phyloP scores from a whole-genome alignment of 2,329 filamentous ascomycete genomes.

The Beauveria bassiana region DNA sequence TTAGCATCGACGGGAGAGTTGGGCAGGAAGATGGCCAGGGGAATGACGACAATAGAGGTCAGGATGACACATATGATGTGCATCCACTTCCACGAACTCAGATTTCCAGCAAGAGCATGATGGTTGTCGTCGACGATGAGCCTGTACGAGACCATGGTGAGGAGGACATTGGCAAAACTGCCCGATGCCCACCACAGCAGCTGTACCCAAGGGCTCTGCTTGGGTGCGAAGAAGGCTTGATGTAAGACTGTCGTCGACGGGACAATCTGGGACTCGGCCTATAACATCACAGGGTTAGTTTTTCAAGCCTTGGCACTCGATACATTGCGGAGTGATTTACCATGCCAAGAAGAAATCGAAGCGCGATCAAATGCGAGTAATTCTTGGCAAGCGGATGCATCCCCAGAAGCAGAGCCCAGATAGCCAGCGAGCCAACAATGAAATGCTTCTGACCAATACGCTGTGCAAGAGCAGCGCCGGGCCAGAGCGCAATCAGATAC shows the following conservation, averaged over 20 bases:
- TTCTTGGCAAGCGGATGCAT: slow-evolving; percentile 18
- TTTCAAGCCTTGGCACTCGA: not conserved
- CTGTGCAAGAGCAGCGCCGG: slow-evolving; percentile 17
- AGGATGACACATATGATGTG: slow-evolving; percentile 47
- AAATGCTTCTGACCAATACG: slow-evolving; percentile 19
- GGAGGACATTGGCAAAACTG: slow-evolving; percentile 20
- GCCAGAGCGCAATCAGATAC: slow-evolving; percentile 19
- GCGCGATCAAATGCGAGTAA: slow-evolving; percentile 16
- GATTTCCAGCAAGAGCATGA: slow-evolving; percentile 13
- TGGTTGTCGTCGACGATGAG: slow-evolving; percentile 17
- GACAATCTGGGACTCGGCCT: slow-evolving; percentile 22
- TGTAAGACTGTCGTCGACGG: slow-evolving; percentile 22
- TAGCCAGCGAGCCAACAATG: slow-evolving; percentile 16
- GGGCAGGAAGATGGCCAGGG: slow-evolving; percentile 16
- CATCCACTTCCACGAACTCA: slow-evolving; percentile 37
- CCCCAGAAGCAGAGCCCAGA: slow-evolving; percentile 19
- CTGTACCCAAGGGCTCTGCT: slow-evolving; percentile 22
- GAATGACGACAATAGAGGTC: slow-evolving; percentile 40
- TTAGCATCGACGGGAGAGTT: slow-evolving; percentile 17
- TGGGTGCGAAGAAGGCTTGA: slow-evolving; percentile 22
- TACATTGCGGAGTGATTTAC: slow-evolving; percentile 3
- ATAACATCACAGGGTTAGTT: not conserved
- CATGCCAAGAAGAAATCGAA: slow-evolving; percentile 19
- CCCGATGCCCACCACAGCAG: slow-evolving; percentile 23
- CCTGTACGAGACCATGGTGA: slow-evolving; percentile 22